Percentiles rank a stretch among this genome's conserved stretches.
Evolutionary conservation across 1,284 basidiomycete genomes (phyloP).

Genomic region (Wolfiporia cocos): DNA sequence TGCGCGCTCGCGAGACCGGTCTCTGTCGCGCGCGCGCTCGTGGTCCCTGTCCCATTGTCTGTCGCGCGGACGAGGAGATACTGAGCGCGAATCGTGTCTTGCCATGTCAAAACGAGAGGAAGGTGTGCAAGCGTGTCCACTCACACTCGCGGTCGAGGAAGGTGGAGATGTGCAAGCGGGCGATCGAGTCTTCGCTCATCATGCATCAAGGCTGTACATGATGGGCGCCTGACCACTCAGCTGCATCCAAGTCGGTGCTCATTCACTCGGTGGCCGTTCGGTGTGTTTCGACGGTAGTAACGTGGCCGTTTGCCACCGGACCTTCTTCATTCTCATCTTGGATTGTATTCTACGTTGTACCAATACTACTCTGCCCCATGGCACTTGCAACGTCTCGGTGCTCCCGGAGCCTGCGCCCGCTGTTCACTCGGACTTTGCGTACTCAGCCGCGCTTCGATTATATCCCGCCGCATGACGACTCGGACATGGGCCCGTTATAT

Average conservation of each 20-base stretch:
- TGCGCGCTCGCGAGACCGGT: constrained; percentile 17
- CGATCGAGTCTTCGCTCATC: too few species aligned
- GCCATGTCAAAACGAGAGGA: constrained; percentile 23
- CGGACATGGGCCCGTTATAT: constrained; percentile 9
- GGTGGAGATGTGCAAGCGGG: constrained; percentile 1
- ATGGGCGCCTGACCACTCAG: too few species aligned
- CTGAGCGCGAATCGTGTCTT: constrained; percentile 37
- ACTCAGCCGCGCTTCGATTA: constrained; percentile 42
- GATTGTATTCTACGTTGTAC: too few species aligned
- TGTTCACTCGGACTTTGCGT: constrained; percentile 23
- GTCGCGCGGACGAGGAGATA: constrained; percentile 39
- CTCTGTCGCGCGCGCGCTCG: constrained; percentile 25
- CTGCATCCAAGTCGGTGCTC: too few species aligned
- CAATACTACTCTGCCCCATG: neutral
- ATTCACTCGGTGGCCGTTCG: too few species aligned
- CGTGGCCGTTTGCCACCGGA: too few species aligned
- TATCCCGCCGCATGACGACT: constrained; percentile 23
- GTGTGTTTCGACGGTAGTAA: too few species aligned
- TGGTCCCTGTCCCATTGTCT: constrained; percentile 17
- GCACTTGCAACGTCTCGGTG: constrained; percentile 2
- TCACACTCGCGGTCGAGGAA: constrained; percentile 6
- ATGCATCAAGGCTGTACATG: too few species aligned
- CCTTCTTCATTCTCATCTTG: too few species aligned
- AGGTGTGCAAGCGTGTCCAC: constrained; percentile 9
- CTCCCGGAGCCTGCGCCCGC: constrained; percentile 3